Evolutionary conservation across 371 early-diverging fungal species (phyloP).

Genomic region (Syncephalastrum racemosum): DNA sequence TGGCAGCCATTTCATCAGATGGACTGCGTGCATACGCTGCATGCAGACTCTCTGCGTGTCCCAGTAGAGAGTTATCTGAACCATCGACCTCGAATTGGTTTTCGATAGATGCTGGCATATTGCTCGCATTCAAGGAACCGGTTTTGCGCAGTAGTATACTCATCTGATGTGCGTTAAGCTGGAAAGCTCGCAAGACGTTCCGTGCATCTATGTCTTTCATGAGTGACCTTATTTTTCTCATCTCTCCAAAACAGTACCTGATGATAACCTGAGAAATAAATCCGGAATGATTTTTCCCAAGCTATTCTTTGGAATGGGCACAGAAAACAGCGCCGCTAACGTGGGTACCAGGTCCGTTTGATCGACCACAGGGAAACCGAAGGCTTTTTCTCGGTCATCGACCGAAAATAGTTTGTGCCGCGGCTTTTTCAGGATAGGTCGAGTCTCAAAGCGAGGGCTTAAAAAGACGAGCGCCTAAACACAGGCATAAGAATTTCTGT

Average conservation of each 20-base stretch:
- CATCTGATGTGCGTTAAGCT: slow-evolving; percentile 65
- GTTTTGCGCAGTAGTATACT: slow-evolving; percentile 24
- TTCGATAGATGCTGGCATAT: no score
- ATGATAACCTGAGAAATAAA: slow-evolving; percentile 32
- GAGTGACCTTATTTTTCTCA: neutral
- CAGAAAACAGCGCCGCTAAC: slow-evolving; percentile 74
- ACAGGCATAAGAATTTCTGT: no score
- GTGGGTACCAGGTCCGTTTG: slow-evolving; percentile 93
- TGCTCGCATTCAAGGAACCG: neutral
- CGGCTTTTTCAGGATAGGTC: slow-evolving; percentile 22
- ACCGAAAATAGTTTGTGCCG: neutral
- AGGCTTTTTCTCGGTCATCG: neutral
- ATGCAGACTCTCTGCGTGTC: neutral
- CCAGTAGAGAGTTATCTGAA: no score
- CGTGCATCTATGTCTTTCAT: neutral
- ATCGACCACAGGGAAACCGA: slow-evolving; percentile 49
- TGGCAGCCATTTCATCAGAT: no score
- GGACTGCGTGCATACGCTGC: neutral
- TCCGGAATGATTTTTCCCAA: slow-evolving; percentile 81
- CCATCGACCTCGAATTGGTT: neutral
- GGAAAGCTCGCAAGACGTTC: slow-evolving; percentile 39
- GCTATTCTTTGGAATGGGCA: slow-evolving; percentile 92
- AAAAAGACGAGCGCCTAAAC: slow-evolving; percentile 49
- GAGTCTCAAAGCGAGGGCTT: slow-evolving; percentile 43
- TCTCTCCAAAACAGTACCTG: no score